Percentiles rank a stretch among this genome's conserved stretches.
Evolutionary conservation across 768 basidiomycete genomes (phyloP).

Genomic region (Holtermannia corniformis): DNA sequence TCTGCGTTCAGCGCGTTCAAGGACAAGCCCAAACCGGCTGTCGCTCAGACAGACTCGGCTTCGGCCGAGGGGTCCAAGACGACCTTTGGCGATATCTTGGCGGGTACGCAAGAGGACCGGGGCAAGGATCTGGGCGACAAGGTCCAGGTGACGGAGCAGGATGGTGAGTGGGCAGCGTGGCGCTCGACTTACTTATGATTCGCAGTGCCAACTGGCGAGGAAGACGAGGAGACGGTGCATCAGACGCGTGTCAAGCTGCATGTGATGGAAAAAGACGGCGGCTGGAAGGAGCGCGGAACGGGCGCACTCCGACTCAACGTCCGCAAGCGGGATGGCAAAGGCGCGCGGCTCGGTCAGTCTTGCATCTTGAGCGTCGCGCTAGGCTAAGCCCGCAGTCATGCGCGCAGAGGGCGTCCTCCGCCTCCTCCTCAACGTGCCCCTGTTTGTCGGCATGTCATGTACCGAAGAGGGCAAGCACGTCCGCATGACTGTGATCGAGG

Average conservation of each 20-base stretch:
- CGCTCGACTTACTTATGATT: background rate
- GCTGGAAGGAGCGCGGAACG: slow-evolving; percentile 43
- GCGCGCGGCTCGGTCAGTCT: slow-evolving; percentile 39
- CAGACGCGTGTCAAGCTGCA: slow-evolving; percentile 41
- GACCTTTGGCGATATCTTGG: slow-evolving; percentile 34
- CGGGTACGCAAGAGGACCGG: slow-evolving; percentile 14
- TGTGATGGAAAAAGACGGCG: slow-evolving; percentile 35
- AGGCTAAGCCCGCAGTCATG: slow-evolving; percentile 36
- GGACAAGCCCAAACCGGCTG: slow-evolving; percentile 14
- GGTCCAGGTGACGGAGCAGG: slow-evolving; percentile 39
- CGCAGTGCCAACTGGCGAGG: slow-evolving; percentile 43
- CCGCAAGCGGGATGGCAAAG: slow-evolving; percentile 21
- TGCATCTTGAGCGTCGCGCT: background rate
- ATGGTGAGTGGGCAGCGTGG: slow-evolving; percentile 30
- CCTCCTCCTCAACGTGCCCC: slow-evolving; percentile 41
- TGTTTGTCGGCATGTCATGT: slow-evolving; percentile 39
- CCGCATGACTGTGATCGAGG: slow-evolving; percentile 26
- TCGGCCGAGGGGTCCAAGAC: slow-evolving; percentile 6
- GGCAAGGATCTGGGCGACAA: slow-evolving; percentile 24
- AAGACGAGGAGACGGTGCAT: slow-evolving; percentile 41
- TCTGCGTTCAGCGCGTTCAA: slow-evolving; percentile 28
- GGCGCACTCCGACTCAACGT: slow-evolving; percentile 41
- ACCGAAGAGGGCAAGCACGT: slow-evolving; percentile 38
- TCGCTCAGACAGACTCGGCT: background rate
- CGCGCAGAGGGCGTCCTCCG: slow-evolving; percentile 44